Percentiles rank a stretch among this genome's conserved stretches.
Evolutionary conservation across 106 monocot species (phyloP).

Genomic region (Acanthochlamys bracteata): DNA sequence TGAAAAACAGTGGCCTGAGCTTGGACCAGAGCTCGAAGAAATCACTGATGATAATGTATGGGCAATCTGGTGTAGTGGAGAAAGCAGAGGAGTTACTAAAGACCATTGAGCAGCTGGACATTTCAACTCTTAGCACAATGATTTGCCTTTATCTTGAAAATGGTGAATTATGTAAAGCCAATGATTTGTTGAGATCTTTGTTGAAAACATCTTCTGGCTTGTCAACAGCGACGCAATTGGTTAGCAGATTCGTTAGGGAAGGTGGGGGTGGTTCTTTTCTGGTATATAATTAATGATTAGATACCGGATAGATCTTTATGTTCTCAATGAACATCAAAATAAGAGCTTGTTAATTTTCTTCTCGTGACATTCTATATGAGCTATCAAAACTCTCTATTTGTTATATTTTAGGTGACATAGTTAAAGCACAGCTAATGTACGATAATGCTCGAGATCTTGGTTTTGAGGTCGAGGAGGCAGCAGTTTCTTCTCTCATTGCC

Average conservation of each 20-base stretch:
- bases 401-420: slow-evolving; percentile 41
- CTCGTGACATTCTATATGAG: no score
- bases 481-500: slow-evolving; percentile 65
- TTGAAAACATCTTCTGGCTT: slow-evolving; percentile 37
- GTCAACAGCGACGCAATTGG: slow-evolving; percentile 48
- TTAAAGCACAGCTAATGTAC: slow-evolving; percentile 33
- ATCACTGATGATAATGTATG: slow-evolving; percentile 64
- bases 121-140: slow-evolving; percentile 46
- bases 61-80: slow-evolving; percentile 46
- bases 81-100: slow-evolving; percentile 54
- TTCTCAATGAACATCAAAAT: no score
- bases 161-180: slow-evolving; percentile 30
- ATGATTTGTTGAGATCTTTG: slow-evolving; percentile 44
- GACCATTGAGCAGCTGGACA: slow-evolving; percentile 50
- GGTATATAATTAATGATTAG: no score
- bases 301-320: no score
- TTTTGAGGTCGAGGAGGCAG: slow-evolving; percentile 36
- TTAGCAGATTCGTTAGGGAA: slow-evolving; percentile 73
- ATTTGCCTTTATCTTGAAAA: slow-evolving; percentile 51
- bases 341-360: no score
- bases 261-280: slow-evolving; percentile 31
- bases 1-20: slow-evolving; percentile 37
- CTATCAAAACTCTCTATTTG: neutral
- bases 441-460: slow-evolving; percentile 40
- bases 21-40: slow-evolving; percentile 47